Percentiles rank a stretch among this genome's conserved stretches.
Conservation (phyloP, 2,329 filamentous ascomycete species). For the Geosmithia morbida region DNA sequence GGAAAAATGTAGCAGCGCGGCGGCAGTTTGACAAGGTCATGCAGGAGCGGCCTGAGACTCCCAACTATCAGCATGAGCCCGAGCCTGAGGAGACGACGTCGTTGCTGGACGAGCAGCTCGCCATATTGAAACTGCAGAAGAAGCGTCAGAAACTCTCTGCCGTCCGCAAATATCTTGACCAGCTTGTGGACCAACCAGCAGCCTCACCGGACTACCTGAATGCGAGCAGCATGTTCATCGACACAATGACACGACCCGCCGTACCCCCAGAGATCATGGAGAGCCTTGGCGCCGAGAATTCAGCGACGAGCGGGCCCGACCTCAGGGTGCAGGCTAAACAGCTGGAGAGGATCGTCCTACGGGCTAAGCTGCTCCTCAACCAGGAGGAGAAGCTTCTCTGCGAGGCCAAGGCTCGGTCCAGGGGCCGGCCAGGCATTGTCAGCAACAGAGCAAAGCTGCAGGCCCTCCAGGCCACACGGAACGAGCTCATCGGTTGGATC, state of each 20-base stretch:
- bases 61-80: not conserved
- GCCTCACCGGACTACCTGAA: slow-evolving; percentile 34
- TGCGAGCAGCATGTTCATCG: slow-evolving; percentile 29
- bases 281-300: slow-evolving; percentile 28
- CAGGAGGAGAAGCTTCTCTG: slow-evolving; percentile 41
- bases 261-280: slow-evolving; percentile 38
- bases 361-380: slow-evolving; percentile 40
- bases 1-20: slow-evolving; percentile 23
- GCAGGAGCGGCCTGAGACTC: slow-evolving; percentile 5
- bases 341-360: slow-evolving; percentile 43
- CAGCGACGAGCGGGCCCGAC: slow-evolving; percentile 15
- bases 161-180: slow-evolving; percentile 35
- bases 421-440: slow-evolving; percentile 19
- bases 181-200: slow-evolving; percentile 35
- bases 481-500: slow-evolving; percentile 51
- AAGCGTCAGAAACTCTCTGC: slow-evolving; percentile 35
- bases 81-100: not conserved
- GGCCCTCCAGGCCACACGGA: slow-evolving; percentile 40
- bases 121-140: slow-evolving; percentile 33
- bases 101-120: slow-evolving; percentile 33
- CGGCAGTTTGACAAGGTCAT: slow-evolving; percentile 27
- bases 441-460: slow-evolving; percentile 27
- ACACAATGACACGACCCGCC: slow-evolving; percentile 26
- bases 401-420: slow-evolving; percentile 25
- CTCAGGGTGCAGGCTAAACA: slow-evolving; percentile 32